Evolutionary conservation across 2,329 filamentous ascomycete genomes (phyloP), one percentile per base, ranked within the genome.

Genomic region (Pseudomassariella vexata): DNA sequence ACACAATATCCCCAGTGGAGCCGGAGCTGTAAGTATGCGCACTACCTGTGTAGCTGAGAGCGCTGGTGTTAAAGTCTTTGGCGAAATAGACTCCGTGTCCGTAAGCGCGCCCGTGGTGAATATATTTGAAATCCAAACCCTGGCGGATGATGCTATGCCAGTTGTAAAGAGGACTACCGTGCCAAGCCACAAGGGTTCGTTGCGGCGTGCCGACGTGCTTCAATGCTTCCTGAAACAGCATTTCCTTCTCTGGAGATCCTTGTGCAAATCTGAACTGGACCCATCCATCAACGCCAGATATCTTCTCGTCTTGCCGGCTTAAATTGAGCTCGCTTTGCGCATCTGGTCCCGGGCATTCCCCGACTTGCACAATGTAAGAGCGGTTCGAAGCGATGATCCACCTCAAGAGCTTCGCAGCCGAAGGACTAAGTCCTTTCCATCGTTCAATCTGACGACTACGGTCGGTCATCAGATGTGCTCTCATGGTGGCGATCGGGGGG

Each of bases 331-430:
- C 35, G 7, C 24, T 26, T 8, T 35, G 31, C 10, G 38, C 49
- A 7, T 46, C 42, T 9, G 48, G 35, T 4, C 44, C 43, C 9
- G 48, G 38, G 14, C 35, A 52, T 24, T 59, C 58, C 25, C 81
- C 76, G 11, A 92, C 79, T 44, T 90, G 79, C 27, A 90, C 68
- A 38, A 95, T 92, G 45, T 82, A 89, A 1, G 89, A 90, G 27
- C 86, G 71, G 47, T 95, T 95, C 0, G 88, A 94, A 1, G 88
- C 85, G 36, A 95, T 76, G 39, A 95, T 85, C 89, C 89, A 95
- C 31, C 85, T 73, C 14, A 95, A 61, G 1, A 94, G 57, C 14
- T 77, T 73, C 3, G 85, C 57, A 1, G 80, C 74, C 6, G 83
- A 72, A 3, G 76, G 72, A 1, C 80, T 73, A 8, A 95, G 67